phyloP scores from a whole-genome alignment of 2,329 filamentous ascomycete genomes.

The Alternaria sp. region DNA sequence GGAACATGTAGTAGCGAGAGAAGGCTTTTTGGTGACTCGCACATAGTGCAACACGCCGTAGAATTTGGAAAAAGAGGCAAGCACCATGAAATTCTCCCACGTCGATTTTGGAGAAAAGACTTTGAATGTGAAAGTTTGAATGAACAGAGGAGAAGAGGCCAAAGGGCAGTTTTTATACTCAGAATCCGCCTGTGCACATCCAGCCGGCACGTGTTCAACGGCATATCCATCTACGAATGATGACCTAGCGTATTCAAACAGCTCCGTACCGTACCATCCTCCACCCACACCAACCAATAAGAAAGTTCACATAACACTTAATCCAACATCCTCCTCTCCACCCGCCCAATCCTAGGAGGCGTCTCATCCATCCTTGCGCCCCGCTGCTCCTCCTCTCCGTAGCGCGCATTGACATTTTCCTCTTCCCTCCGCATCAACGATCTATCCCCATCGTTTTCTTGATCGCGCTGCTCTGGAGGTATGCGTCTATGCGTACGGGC shows the following conservation, averaged over 20 bases:
- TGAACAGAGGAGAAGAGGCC: not conserved
- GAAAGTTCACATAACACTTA: not conserved
- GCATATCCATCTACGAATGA: not conserved
- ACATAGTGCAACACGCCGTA: no score
- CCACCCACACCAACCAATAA: not conserved
- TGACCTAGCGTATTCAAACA: not conserved
- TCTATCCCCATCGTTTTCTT: constrained; percentile 42
- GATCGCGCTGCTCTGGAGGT: constrained; percentile 32
- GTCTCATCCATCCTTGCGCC: constrained; percentile 44
- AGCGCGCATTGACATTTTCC: constrained; percentile 23
- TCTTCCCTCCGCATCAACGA: constrained; percentile 36
- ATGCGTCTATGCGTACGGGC: constrained; percentile 19
- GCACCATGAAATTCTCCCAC: no score
- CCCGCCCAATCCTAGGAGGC: constrained; percentile 41
- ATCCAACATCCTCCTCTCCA: constrained; percentile 33
- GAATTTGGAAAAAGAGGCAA: not conserved
- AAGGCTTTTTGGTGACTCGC: not conserved
- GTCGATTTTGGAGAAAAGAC: not conserved
- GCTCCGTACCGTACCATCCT: not conserved
- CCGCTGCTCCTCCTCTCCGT: constrained; percentile 27
- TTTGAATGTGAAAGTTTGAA: not conserved
- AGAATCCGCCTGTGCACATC: not conserved
- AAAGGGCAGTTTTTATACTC: not conserved
- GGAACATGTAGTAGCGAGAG: not conserved
- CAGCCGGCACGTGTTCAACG: not conserved